phyloP scores from a whole-genome alignment of 2,329 filamentous ascomycete species.

The Colletotrichum spinosum region DNA sequence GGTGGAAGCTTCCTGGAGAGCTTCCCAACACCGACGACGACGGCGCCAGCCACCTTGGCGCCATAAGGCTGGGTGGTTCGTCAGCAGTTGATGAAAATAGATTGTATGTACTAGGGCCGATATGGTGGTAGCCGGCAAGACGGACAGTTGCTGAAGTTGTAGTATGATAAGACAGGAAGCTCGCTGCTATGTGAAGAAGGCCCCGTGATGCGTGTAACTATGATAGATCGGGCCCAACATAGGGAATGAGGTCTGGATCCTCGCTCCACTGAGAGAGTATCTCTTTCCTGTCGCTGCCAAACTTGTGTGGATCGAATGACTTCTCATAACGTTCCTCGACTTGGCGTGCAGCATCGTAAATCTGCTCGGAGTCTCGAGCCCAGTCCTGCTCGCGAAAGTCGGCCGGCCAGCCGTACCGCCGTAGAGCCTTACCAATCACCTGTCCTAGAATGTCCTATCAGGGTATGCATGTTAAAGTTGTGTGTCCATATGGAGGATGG shows the following conservation, averaged over 20 bases:
- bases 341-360: conserved; percentile 12
- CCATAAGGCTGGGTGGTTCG: not conserved
- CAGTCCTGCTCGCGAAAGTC: conserved; percentile 23
- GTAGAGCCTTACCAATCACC: conserved; percentile 16
- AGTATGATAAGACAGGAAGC: not conserved
- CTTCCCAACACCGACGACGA: not conserved
- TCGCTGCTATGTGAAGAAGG: not conserved
- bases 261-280: conserved; percentile 10
- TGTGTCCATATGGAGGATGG: not conserved
- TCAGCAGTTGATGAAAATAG: not conserved
- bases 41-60: not conserved
- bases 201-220: not conserved
- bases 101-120: not conserved
- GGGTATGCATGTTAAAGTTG: not conserved
- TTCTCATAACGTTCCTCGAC: conserved; percentile 14
- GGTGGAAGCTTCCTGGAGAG: conserved; percentile 2
- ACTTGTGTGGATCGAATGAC: conserved; percentile 14
- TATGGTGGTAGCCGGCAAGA: not conserved
- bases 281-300: conserved; percentile 11
- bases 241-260: conserved; percentile 5
- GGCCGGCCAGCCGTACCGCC: conserved; percentile 22
- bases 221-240: conserved; percentile 7
- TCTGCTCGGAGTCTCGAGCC: conserved; percentile 17
- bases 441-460: not conserved
- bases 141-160: not conserved